phyloP scores from a whole-genome alignment of 805 yeast genomes.

The Yarrowia deformans region DNA sequence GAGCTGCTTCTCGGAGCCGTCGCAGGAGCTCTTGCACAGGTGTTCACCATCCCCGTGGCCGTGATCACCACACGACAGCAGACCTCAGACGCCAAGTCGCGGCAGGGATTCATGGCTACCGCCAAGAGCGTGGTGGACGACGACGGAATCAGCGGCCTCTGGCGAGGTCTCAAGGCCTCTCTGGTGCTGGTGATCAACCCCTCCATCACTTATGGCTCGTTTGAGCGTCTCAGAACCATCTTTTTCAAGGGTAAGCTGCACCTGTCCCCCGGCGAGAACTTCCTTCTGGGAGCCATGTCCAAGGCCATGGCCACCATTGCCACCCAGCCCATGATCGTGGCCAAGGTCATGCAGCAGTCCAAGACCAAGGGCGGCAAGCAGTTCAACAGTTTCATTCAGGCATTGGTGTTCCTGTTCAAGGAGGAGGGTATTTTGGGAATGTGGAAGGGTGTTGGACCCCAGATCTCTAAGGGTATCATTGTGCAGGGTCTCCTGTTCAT shows the following conservation, averaged over 20 bases:
- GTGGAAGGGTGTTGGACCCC: constrained; percentile 84
- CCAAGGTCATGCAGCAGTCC: constrained; percentile 81
- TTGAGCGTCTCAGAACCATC: constrained; percentile 67
- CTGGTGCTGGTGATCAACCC: constrained; percentile 82
- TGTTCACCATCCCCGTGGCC: constrained; percentile 81
- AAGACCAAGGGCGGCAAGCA: constrained; percentile 48
- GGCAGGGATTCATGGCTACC: constrained; percentile 52
- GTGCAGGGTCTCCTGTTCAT: constrained; percentile 86
- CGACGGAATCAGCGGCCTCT: constrained; percentile 74
- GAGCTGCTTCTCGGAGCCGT: constrained; percentile 78
- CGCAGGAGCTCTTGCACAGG: constrained; percentile 83
- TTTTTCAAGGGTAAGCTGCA: constrained; percentile 54
- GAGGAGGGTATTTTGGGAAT: constrained; percentile 70
- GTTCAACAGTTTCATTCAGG: constrained; percentile 67
- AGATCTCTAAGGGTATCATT: constrained; percentile 77
- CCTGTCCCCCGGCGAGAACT: constrained; percentile 69
- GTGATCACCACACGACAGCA: constrained; percentile 72
- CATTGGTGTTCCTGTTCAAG: constrained; percentile 64
- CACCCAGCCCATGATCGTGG: constrained; percentile 85
- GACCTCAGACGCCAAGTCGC: constrained; percentile 38
- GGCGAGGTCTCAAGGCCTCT: constrained; percentile 85
- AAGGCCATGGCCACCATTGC: constrained; percentile 79
- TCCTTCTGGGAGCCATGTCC: constrained; percentile 77
- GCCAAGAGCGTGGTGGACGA: constrained; percentile 62
- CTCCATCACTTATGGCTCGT: constrained; percentile 83